A percentile compares a stretch with the other conserved stretches of the same genome.
Conservation (phyloP, 108 stramenopile species). For the Thalassiosira profunda region DNA sequence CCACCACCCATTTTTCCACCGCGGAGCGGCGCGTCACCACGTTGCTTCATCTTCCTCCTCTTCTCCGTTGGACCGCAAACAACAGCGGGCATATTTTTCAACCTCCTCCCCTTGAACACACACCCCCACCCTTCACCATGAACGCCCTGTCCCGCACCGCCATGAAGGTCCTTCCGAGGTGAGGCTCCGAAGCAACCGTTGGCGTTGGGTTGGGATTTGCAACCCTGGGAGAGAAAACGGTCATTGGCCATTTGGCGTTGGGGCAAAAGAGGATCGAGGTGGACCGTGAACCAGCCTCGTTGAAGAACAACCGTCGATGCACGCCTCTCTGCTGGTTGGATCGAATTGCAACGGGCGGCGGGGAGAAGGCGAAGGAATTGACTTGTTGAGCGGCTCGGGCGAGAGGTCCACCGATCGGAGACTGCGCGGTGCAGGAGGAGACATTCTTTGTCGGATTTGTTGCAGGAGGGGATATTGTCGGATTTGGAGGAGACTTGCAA, state of each 20-base stretch:
- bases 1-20: no score
- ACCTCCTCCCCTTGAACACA: slow-evolving; percentile 3
- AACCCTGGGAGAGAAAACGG: not conserved
- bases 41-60: no score
- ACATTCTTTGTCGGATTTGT: not conserved
- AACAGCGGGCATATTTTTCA: not conserved
- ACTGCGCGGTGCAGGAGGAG: not conserved
- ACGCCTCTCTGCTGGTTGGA: not conserved
- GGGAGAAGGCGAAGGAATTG: no score
- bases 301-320: not conserved
- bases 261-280: no score
- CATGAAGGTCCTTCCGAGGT: slow-evolving; percentile 47
- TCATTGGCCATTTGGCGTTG: not conserved
- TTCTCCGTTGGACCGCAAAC: no score
- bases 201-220: not conserved
- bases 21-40: no score
- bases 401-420: not conserved
- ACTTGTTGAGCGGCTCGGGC: no score
- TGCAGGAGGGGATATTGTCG: not conserved
- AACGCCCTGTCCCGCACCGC: slow-evolving; percentile 47
- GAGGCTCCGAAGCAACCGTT: not conserved
- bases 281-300: no score
- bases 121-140: slow-evolving; percentile 5
- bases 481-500: not conserved
- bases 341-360: no score